phyloP scores from a whole-genome alignment of 2,329 filamentous ascomycete species.

The Aspergillus viridinutans region DNA sequence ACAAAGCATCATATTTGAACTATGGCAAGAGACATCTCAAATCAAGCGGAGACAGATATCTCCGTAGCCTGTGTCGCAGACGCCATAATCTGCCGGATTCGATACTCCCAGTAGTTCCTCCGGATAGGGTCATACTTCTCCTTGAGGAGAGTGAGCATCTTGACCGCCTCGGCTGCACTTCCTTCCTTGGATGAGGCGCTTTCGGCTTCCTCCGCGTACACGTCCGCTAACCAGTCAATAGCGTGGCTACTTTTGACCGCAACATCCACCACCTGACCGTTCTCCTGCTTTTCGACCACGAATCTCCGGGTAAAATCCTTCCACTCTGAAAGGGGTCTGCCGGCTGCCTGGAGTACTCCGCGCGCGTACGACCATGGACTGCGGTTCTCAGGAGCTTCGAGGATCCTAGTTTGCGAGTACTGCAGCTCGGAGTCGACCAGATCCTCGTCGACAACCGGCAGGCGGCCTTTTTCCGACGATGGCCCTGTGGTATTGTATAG shows the following conservation, averaged over 20 bases:
- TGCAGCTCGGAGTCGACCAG: conserved; percentile 70
- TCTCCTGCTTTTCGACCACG: conserved; percentile 46
- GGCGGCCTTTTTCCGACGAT: conserved; percentile 25
- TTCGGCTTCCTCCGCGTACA: conserved; percentile 40
- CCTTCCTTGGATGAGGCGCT: conserved; percentile 41
- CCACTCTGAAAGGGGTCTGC: conserved; percentile 45
- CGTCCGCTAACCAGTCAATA: conserved; percentile 48
- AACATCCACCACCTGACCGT: conserved; percentile 21
- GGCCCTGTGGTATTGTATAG: conserved; percentile 24
- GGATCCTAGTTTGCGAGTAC: conserved; percentile 69
- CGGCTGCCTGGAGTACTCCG: conserved; percentile 68
- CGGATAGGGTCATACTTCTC: conserved; percentile 89
- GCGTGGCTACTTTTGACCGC: conserved; percentile 59
- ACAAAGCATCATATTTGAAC: neutral
- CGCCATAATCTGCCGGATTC: conserved; percentile 47
- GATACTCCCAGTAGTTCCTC: conserved; percentile 88
- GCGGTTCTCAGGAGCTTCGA: conserved; percentile 84
- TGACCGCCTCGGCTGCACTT: conserved; percentile 52
- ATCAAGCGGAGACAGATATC: conserved; percentile 17
- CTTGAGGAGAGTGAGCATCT: conserved; percentile 68
- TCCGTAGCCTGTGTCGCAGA: conserved; percentile 5
- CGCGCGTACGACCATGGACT: conserved; percentile 90
- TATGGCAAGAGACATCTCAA: neutral
- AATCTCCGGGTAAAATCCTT: conserved; percentile 54
- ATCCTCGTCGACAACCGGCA: conserved; percentile 52